Conservation (phyloP, 163 green algal species). For the Scenedesmus sp. region DNA sequence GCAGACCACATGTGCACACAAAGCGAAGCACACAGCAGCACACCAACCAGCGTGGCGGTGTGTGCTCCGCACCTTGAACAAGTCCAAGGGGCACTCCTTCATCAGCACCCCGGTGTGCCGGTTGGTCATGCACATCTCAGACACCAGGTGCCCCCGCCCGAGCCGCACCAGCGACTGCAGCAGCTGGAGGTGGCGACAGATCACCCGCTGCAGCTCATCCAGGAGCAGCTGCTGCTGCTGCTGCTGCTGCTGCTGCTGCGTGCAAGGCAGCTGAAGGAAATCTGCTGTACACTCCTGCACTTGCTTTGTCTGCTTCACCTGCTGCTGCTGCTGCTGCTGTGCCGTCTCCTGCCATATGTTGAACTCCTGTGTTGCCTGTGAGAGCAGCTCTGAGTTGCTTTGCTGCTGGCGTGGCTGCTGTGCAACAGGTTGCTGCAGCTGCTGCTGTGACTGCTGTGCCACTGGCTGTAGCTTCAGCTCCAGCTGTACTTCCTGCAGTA, state of each 20-base stretch:
- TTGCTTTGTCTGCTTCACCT: background rate
- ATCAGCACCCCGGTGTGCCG: background rate
- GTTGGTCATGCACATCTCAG: conserved; percentile 5
- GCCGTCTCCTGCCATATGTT: background rate
- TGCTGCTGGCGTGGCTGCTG: background rate
- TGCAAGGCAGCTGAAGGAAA: background rate
- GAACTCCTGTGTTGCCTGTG: background rate
- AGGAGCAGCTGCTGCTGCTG: background rate
- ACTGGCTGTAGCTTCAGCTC: background rate
- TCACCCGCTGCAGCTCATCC: background rate
- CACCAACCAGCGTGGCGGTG: too few species aligned
- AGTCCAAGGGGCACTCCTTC: background rate
- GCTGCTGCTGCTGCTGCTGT: background rate
- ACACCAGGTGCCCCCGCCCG: background rate
- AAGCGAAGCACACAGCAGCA: too few species aligned
- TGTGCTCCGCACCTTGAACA: background rate
- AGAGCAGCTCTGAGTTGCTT: background rate
- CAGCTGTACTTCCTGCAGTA: background rate
- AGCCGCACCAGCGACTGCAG: background rate
- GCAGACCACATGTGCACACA: too few species aligned
- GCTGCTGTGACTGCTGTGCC: background rate
- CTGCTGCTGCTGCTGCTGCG: conserved; percentile 22
- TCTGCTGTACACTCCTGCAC: background rate
- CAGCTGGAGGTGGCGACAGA: background rate
- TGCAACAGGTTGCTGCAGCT: background rate